A percentile compares a stretch with the other conserved stretches of the same genome.
Conservation (phyloP, 768 basidiomycete species). For the Lanmaoa rubissima region DNA sequence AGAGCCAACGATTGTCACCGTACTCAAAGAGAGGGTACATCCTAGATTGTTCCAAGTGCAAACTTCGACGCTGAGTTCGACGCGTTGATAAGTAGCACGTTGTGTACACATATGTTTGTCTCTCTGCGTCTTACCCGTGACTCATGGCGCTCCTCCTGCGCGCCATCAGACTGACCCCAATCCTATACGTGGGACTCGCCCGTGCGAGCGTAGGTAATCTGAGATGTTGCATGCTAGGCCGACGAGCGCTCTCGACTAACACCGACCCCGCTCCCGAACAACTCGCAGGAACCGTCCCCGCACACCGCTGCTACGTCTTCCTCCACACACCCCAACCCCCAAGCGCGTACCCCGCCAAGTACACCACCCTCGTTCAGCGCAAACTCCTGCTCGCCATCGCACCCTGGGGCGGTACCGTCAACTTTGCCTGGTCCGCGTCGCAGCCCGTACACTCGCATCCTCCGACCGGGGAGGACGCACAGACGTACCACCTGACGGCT, state of each 20-base stretch:
- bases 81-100: not conserved
- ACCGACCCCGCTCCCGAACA: conserved; percentile 21
- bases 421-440: conserved; percentile 53
- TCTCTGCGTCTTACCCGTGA: not conserved
- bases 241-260: conserved; percentile 9
- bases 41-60: not conserved
- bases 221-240: not conserved
- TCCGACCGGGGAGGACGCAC: conserved; percentile 7
- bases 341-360: conserved; percentile 44
- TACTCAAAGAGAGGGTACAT: not conserved
- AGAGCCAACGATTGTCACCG: not conserved
- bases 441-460: conserved; percentile 14
- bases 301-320: conserved; percentile 55
- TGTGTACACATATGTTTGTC: not conserved
- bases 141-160: not conserved
- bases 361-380: conserved; percentile 49
- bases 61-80: not conserved
- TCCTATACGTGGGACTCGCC: not conserved
- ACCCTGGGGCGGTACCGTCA: conserved; percentile 55
- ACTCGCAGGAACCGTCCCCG: conserved; percentile 48
- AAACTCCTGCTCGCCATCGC: conserved; percentile 44
- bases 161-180: not conserved
- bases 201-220: not conserved
- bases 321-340: conserved; percentile 53
- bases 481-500: conserved; percentile 43